These are phyloP conservation scores for Megacollybia marginata DNA, from an alignment of 768 basidiomycete genomes.

Conservation along the genomic window DNA sequence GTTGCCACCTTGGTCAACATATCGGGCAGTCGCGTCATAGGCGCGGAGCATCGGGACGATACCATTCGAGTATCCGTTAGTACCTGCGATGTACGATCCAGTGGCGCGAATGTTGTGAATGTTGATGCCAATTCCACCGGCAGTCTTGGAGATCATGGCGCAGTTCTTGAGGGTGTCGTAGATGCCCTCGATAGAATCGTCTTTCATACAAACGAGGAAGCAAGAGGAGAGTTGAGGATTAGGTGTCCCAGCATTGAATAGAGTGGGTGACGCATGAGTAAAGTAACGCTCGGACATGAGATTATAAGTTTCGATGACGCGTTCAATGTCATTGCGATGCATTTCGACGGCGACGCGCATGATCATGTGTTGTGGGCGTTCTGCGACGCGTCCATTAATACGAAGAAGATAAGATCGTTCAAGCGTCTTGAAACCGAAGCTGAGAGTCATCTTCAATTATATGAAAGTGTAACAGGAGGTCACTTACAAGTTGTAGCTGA, in stretches of 20 bases:
- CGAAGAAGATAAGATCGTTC: constrained; percentile 96
- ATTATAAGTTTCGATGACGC: constrained; percentile 86
- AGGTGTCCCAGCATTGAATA: constrained; percentile 98
- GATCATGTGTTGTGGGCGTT: constrained; percentile 97
- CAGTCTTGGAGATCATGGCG: constrained; percentile 99
- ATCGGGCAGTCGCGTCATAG: constrained; percentile 95
- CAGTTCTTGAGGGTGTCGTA: constrained; percentile 98
- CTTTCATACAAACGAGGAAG: constrained; percentile 97
- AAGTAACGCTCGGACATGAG: constrained; percentile 98
- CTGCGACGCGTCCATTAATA: constrained; percentile 89
- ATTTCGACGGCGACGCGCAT: constrained; percentile 99
- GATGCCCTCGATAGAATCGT: constrained; percentile 98
- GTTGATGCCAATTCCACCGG: constrained; percentile 93
- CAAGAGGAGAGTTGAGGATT: constrained; percentile 93
- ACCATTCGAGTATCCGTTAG: constrained; percentile 98
- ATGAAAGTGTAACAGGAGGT: not conserved
- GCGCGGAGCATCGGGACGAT: constrained; percentile 99
- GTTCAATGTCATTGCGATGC: constrained; percentile 84
- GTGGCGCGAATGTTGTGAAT: constrained; percentile 97
- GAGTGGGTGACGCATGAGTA: constrained; percentile 94
- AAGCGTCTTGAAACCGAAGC: constrained; percentile 99
- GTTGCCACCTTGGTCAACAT: constrained; percentile 98
- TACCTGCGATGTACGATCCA: constrained; percentile 98
- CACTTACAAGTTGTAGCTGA: constrained; percentile 89
- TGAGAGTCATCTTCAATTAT: constrained; percentile 15